These are phyloP conservation scores for Fusarium citri DNA, from an alignment of 2,329 filamentous ascomycete species.

Conservation along the genomic window DNA sequence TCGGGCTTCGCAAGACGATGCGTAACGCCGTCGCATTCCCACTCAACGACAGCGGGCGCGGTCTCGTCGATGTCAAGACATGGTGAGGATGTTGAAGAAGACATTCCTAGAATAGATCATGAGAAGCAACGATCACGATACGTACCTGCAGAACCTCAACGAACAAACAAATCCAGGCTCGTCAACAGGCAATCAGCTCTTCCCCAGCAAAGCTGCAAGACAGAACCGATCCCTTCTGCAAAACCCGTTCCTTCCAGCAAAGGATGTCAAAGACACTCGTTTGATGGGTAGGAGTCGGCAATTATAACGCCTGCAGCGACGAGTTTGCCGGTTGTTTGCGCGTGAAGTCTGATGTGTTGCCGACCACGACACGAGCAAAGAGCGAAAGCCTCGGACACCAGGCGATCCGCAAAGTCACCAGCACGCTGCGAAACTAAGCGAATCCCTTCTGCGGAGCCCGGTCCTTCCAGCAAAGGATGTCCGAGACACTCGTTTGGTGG, in stretches of 20 bases:
- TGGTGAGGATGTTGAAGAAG: neutral
- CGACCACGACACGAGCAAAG: slow-evolving; percentile 5
- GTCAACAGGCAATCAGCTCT: slow-evolving; percentile 11
- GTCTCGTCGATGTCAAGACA: slow-evolving; percentile 23
- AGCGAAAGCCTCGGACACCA: slow-evolving; percentile 12
- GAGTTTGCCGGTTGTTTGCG: neutral
- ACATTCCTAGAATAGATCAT: slow-evolving; percentile 20
- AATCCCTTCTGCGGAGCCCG: slow-evolving; percentile 18
- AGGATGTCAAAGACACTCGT: neutral
- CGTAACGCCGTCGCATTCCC: slow-evolving; percentile 6
- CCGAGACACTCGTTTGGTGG: slow-evolving; percentile 6
- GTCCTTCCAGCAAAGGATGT: slow-evolving; percentile 22
- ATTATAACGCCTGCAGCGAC: slow-evolving; percentile 21
- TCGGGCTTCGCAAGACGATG: slow-evolving; percentile 21
- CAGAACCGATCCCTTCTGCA: slow-evolving; percentile 13
- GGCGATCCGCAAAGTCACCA: slow-evolving; percentile 11
- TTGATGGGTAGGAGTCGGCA: slow-evolving; percentile 30
- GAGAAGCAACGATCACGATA: neutral
- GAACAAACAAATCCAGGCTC: slow-evolving; percentile 2
- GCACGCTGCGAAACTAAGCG: slow-evolving; percentile 17
- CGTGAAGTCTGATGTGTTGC: neutral
- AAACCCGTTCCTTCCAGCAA: slow-evolving; percentile 28
- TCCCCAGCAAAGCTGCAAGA: slow-evolving; percentile 24
- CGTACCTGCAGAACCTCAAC: slow-evolving; percentile 4
- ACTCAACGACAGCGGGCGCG: slow-evolving; percentile 12